phyloP scores from a whole-genome alignment of 768 basidiomycete genomes.

The Amanita exitialis region DNA sequence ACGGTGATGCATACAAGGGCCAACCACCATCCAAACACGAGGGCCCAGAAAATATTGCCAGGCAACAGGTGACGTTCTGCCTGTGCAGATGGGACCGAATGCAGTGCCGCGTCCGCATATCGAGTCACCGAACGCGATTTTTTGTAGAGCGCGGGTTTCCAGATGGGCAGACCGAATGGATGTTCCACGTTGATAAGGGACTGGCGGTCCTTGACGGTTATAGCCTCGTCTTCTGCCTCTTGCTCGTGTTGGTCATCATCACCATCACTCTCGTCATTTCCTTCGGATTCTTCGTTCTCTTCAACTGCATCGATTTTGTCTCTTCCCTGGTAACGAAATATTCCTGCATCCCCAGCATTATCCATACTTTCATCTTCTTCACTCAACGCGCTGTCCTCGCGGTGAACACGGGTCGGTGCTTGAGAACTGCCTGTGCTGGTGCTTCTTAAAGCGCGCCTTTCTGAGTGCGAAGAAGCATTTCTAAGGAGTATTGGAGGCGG shows the following conservation, averaged over 20 bases:
- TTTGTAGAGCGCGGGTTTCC: conserved; percentile 99
- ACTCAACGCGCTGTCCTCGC: conserved; percentile 38
- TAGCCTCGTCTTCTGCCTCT: conserved; percentile 62
- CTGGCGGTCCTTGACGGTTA: conserved; percentile 91
- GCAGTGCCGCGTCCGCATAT: conserved; percentile 90
- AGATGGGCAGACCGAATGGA: conserved; percentile 97
- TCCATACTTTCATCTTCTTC: conserved; percentile 44
- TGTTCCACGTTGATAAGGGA: conserved; percentile 99
- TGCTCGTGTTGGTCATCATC: conserved; percentile 20
- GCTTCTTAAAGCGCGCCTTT: conserved; percentile 40
- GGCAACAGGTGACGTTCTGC: conserved; percentile 89
- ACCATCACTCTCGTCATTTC: conserved; percentile 19
- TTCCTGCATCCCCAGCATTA: conserved; percentile 23
- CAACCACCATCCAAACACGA: conserved; percentile 93
- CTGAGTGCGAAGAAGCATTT: conserved; percentile 43
- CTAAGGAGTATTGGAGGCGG: conserved; percentile 33
- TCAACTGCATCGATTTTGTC: conserved; percentile 35
- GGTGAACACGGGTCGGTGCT: conserved; percentile 31
- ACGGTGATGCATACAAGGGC: conserved; percentile 58
- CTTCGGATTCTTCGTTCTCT: conserved; percentile 12
- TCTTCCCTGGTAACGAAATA: conserved; percentile 17
- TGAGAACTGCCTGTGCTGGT: conserved; percentile 53
- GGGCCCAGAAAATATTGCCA: conserved; percentile 89
- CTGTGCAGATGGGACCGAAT: conserved; percentile 85
- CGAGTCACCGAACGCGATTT: conserved; percentile 95